Conservation (phyloP, 2,329 filamentous ascomycete genomes). For the Xylaria sp. region DNA sequence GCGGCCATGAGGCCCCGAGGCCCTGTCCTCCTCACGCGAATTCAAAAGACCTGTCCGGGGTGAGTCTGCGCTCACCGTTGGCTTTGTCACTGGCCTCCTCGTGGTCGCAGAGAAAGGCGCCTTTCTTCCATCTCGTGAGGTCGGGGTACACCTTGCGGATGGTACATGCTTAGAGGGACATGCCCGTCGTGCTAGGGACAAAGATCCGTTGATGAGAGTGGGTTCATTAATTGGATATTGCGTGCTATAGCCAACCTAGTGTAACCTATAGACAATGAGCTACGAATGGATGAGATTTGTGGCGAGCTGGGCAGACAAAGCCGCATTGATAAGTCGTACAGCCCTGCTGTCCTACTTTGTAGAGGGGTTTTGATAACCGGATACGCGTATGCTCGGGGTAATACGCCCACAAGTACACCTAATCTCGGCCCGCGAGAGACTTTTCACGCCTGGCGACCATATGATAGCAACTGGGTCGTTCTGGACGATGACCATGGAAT, state of each 20-base stretch:
- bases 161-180: neutral
- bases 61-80: neutral
- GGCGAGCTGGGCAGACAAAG: constrained; percentile 14
- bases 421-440: neutral
- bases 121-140: constrained; percentile 7
- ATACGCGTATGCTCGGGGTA: neutral
- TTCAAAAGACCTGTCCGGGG: neutral
- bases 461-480: neutral
- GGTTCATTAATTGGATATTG: neutral
- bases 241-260: neutral
- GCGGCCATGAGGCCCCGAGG: constrained; percentile 7
- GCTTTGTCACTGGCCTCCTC: constrained; percentile 24
- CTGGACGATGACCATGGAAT: neutral
- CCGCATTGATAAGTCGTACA: neutral
- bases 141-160: no score
- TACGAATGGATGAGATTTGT: neutral
- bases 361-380: neutral
- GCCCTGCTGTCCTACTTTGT: neutral
- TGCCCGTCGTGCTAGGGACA: constrained; percentile 5
- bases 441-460: neutral
- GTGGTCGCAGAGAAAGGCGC: constrained; percentile 26
- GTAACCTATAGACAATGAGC: constrained; percentile 4
- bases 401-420: neutral
- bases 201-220: neutral
- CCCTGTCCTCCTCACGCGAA: neutral